Percentiles rank a stretch among this genome's conserved stretches.
These are phyloP conservation scores for Polychaeton citri DNA, from an alignment of 2,329 filamentous ascomycete species.

Conservation along the genomic window DNA sequence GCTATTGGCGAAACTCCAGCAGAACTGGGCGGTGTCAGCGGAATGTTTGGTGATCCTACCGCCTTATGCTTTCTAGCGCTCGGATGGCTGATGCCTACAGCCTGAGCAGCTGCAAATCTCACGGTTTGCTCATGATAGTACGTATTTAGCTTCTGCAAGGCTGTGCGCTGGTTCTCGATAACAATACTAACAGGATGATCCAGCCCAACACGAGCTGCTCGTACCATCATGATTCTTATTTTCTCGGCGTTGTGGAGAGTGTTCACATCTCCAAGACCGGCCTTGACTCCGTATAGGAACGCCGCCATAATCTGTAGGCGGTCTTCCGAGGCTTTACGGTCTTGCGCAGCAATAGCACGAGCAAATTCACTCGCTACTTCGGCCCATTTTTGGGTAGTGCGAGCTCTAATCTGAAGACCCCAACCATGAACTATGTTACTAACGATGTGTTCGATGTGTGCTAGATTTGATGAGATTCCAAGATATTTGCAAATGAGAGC, in stretches of 20 bases:
- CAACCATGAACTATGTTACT: conserved; percentile 7
- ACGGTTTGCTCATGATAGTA: too few species aligned
- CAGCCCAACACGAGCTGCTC: conserved; percentile 3
- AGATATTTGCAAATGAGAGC: conserved; percentile 2
- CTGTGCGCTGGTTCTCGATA: not conserved
- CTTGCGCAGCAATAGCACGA: not conserved
- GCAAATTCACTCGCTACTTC: conserved; percentile 3
- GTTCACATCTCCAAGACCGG: conserved; percentile 3
- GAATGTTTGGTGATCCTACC: too few species aligned
- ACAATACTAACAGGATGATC: conserved; percentile 5
- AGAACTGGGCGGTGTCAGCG: too few species aligned
- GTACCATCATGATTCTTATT: conserved; percentile 3
- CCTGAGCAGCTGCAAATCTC: too few species aligned
- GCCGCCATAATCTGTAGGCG: conserved; percentile 4
- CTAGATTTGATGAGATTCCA: conserved; percentile 1
- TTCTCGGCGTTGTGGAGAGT: conserved; percentile 2
- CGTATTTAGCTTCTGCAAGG: not conserved
- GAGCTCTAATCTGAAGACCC: conserved; percentile 1
- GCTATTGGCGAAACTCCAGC: too few species aligned
- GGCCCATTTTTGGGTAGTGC: conserved; percentile 1
- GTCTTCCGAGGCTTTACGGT: not conserved
- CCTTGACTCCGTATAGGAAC: conserved; percentile 6
- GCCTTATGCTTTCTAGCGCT: too few species aligned
- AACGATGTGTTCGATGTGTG: conserved; percentile 5
- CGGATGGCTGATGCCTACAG: too few species aligned